These are phyloP conservation scores for Cyclocybe cylindracea DNA, from an alignment of 768 basidiomycete genomes.

Conservation along the genomic window DNA sequence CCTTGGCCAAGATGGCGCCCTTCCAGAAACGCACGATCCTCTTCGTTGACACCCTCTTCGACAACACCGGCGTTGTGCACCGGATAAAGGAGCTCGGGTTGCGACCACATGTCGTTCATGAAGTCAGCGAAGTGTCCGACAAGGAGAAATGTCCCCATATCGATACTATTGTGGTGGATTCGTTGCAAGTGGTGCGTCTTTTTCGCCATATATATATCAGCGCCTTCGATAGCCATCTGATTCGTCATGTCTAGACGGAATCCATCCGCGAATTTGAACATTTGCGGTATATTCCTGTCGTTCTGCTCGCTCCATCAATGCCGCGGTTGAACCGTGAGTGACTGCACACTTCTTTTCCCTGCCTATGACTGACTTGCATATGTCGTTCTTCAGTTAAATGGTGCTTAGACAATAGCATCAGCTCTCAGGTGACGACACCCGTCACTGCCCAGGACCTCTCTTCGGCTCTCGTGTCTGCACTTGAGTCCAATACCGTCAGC, in stretches of 20 bases:
- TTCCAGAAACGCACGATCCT: slow-evolving; percentile 89
- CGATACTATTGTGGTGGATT: slow-evolving; percentile 95
- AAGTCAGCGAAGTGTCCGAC: slow-evolving; percentile 78
- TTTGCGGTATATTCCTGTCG: slow-evolving; percentile 94
- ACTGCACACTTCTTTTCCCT: slow-evolving; percentile 6
- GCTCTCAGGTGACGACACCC: slow-evolving; percentile 91
- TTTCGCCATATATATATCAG: slow-evolving; percentile 3
- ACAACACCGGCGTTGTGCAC: slow-evolving; percentile 73
- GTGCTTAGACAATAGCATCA: slow-evolving; percentile 96
- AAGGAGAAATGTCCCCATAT: slow-evolving; percentile 85
- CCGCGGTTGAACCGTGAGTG: slow-evolving; percentile 73
- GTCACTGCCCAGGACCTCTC: slow-evolving; percentile 86
- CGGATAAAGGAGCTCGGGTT: slow-evolving; percentile 81
- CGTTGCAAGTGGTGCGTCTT: slow-evolving; percentile 70
- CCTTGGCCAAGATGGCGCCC: slow-evolving; percentile 77
- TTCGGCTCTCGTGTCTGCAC: slow-evolving; percentile 88
- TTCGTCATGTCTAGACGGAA: slow-evolving; percentile 63
- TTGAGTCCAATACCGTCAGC: slow-evolving; percentile 93
- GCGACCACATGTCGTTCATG: slow-evolving; percentile 72
- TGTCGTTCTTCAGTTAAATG: slow-evolving; percentile 70
- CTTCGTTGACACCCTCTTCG: slow-evolving; percentile 84
- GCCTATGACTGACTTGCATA: slow-evolving; percentile 3
- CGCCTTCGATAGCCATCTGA: slow-evolving; percentile 4
- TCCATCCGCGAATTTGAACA: slow-evolving; percentile 90
- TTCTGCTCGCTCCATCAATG: slow-evolving; percentile 81